These are phyloP conservation scores for Porphyra umbilicalis DNA, from an alignment of 31 red algal species.

Conservation along the genomic window DNA sequence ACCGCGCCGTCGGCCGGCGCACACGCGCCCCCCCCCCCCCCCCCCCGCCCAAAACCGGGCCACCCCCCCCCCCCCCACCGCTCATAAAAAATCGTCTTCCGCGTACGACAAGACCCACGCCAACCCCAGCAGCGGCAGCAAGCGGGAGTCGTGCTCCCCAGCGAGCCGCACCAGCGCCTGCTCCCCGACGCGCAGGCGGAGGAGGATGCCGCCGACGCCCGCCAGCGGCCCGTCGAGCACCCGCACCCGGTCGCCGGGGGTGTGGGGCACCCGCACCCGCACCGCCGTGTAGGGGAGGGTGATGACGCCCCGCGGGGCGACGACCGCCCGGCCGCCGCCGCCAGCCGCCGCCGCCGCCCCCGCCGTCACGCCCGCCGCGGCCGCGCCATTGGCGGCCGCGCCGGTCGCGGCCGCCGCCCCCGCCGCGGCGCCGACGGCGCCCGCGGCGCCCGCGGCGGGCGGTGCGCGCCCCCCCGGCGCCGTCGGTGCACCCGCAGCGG, in stretches of 20 bases:
- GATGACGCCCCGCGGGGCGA: neutral
- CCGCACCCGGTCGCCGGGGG: neutral
- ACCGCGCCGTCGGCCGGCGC: too few relatives aligned
- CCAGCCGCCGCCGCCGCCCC: neutral
- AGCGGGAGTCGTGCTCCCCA: neutral
- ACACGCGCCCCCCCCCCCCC: neutral
- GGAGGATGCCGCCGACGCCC: neutral
- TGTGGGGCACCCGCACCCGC: neutral
- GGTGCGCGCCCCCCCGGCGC: too few relatives aligned
- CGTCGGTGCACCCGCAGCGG: too few relatives aligned
- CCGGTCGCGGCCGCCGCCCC: neutral
- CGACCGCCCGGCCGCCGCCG: too few relatives aligned
- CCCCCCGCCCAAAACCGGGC: too few relatives aligned
- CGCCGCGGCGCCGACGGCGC: too few relatives aligned
- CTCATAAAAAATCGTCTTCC: neutral
- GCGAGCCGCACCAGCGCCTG: neutral
- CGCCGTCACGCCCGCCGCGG: neutral
- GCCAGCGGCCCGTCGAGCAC: neutral
- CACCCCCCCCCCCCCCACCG: neutral
- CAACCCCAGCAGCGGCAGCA: neutral
- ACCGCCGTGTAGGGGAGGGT: neutral
- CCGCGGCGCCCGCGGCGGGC: too few relatives aligned
- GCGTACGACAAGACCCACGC: neutral
- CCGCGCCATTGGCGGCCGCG: neutral
- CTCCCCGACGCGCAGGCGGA: neutral